Percentiles rank a stretch among this genome's conserved stretches.
Evolutionary conservation across 257 asterid genomes (phyloP).

Genomic region (Cruciata laevipes): DNA sequence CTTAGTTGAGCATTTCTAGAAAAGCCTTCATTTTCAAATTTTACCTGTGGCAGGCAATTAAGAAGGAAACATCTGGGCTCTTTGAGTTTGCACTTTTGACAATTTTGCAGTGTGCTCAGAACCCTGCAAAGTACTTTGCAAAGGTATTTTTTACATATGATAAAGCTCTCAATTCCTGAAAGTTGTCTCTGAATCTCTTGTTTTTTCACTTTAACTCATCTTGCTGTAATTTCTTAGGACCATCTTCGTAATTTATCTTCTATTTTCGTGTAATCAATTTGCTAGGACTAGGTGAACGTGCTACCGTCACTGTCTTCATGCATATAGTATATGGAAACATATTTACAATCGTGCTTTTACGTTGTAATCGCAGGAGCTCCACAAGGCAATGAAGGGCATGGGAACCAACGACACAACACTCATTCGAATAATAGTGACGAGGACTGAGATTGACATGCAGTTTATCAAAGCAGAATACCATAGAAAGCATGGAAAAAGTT

Average conservation of each 20-base stretch:
- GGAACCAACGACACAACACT: constrained; percentile 79
- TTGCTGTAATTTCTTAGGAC: no score
- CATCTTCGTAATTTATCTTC: not conserved
- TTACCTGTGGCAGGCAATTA: constrained; percentile 57
- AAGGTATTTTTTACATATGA: constrained; percentile 40
- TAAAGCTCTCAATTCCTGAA: not conserved
- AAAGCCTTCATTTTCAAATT: constrained; percentile 10
- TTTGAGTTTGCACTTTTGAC: constrained; percentile 70
- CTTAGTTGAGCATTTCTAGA: not conserved
- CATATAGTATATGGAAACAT: not conserved
- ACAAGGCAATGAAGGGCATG: constrained; percentile 85
- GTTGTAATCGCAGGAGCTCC: constrained; percentile 39
- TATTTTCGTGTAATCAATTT: not conserved
- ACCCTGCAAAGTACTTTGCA: constrained; percentile 74
- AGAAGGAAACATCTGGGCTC: constrained; percentile 77
- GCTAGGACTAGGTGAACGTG: not conserved
- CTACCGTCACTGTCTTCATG: not conserved
- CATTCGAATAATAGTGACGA: constrained; percentile 60
- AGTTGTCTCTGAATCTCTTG: not conserved
- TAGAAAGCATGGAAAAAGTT: constrained; percentile 61
- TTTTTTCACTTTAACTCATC: not conserved
- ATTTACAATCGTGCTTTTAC: not conserved
- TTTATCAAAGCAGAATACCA: constrained; percentile 78
- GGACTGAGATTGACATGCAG: constrained; percentile 89
- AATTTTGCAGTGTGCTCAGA: constrained; percentile 62